phyloP scores from a whole-genome alignment of 495 filamentous ascomycete species.

The Aspergillus sclerotioniger region DNA sequence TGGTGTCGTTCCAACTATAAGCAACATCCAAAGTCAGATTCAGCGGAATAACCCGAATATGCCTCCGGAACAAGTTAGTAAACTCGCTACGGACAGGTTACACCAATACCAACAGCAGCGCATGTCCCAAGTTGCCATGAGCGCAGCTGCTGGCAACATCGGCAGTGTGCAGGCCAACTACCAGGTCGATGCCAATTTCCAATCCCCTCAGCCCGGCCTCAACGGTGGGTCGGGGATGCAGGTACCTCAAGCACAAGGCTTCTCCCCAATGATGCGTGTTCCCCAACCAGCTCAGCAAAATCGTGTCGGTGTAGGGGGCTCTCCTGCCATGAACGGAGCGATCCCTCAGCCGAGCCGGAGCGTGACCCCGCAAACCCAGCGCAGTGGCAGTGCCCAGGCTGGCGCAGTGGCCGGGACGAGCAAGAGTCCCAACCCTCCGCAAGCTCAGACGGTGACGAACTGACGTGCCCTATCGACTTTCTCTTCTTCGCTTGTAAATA shows the following conservation, averaged over 20 bases:
- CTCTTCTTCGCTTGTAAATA: constrained; percentile 40
- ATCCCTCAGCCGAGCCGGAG: constrained; percentile 44
- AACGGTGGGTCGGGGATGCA: constrained; percentile 42
- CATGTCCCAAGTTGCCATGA: constrained; percentile 61
- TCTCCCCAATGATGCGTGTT: constrained; percentile 69
- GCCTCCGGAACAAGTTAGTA: constrained; percentile 56
- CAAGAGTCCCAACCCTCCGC: constrained; percentile 45
- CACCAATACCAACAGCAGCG: constrained; percentile 52
- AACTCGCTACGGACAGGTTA: constrained; percentile 60
- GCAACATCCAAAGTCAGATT: constrained; percentile 49
- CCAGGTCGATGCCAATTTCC: constrained; percentile 43
- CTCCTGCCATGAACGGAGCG: constrained; percentile 41
- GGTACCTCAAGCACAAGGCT: constrained; percentile 59
- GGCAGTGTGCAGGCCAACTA: constrained; percentile 39
- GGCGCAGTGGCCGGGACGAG: constrained; percentile 35
- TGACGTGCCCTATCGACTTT: constrained; percentile 19
- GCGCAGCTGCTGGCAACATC: constrained; percentile 59
- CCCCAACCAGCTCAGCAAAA: constrained; percentile 56
- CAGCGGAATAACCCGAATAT: constrained; percentile 55
- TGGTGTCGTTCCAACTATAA: constrained; percentile 55
- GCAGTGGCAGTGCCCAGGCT: constrained; percentile 44
- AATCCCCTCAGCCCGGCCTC: constrained; percentile 32
- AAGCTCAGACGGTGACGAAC: constrained; percentile 42
- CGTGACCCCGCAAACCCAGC: constrained; percentile 51
- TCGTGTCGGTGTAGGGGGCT: constrained; percentile 38